Evolutionary conservation across 257 asterid species (phyloP).

Genomic region (Nicotiana obtusifolia): DNA sequence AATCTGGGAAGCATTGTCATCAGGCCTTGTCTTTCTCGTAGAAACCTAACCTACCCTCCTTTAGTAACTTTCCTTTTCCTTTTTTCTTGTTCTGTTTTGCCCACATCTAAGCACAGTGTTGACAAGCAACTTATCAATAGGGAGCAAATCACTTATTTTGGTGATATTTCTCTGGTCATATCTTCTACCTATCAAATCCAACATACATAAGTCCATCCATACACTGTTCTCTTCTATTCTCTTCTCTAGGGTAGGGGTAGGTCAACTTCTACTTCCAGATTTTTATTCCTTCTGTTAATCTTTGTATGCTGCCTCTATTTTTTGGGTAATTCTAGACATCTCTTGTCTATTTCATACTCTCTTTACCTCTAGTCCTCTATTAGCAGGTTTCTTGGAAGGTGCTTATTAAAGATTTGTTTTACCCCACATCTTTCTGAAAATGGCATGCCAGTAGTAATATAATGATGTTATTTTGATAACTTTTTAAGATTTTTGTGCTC

Average conservation of each 20-base stretch:
- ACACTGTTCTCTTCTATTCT: conserved; percentile 2
- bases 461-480: neutral
- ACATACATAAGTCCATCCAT: conserved; percentile 1
- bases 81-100: neutral
- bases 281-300: conserved; percentile 24
- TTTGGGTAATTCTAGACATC: conserved; percentile 1
- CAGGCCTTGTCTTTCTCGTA: neutral
- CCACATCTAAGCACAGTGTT: neutral
- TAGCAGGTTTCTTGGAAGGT: no score
- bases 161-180: neutral
- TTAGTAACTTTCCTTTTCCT: neutral
- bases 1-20: conserved; percentile 21
- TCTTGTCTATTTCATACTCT: neutral
- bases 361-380: conserved; percentile 1
- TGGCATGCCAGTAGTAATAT: neutral
- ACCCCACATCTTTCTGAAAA: neutral
- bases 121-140: conserved; percentile 12
- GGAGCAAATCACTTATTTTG: neutral
- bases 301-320: conserved; percentile 15
- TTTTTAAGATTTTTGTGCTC: neutral
- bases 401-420: neutral
- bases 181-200: neutral
- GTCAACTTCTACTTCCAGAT: conserved; percentile 28
- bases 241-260: conserved; percentile 21
- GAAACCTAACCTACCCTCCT: no score